phyloP scores from a whole-genome alignment of 1,139 yeast species.

The Candida glucosophila region DNA sequence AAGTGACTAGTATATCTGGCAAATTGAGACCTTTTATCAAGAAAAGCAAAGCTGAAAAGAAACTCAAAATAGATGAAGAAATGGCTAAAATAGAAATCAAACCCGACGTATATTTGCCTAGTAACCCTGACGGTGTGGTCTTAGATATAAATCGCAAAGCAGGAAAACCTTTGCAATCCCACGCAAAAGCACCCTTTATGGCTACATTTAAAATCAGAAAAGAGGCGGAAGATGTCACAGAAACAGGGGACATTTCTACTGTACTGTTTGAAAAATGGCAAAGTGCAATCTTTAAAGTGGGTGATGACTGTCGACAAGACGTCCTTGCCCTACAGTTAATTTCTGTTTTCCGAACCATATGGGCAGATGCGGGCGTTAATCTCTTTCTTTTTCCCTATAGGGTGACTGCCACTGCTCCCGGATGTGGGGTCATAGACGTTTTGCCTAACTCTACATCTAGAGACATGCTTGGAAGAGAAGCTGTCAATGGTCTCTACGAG shows the following conservation, averaged over 20 bases:
- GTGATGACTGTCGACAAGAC: slow-evolving; percentile 98
- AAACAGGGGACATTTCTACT: slow-evolving; percentile 28
- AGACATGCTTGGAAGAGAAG: slow-evolving; percentile 98
- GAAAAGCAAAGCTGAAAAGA: slow-evolving; percentile 92
- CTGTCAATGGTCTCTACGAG: slow-evolving; percentile 93
- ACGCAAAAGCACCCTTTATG: slow-evolving; percentile 98
- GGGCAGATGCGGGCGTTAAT: slow-evolving; percentile 83
- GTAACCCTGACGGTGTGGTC: slow-evolving; percentile 94
- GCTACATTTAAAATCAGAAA: slow-evolving; percentile 84
- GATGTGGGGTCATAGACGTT: slow-evolving; percentile 98
- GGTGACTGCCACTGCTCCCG: slow-evolving; percentile 98
- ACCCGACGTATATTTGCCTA: slow-evolving; percentile 87
- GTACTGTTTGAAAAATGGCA: slow-evolving; percentile 62
- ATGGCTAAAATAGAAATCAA: slow-evolving; percentile 73
- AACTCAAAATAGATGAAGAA: slow-evolving; percentile 92
- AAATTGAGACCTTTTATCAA: slow-evolving; percentile 89
- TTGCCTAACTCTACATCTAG: slow-evolving; percentile 90
- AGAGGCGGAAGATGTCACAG: slow-evolving; percentile 37
- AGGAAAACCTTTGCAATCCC: slow-evolving; percentile 95
- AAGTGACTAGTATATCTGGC: slow-evolving; percentile 89
- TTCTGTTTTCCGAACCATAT: slow-evolving; percentile 83
- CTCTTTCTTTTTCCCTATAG: slow-evolving; percentile 87
- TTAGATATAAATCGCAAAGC: slow-evolving; percentile 86
- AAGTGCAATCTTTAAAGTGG: slow-evolving; percentile 96
- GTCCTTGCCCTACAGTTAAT: slow-evolving; percentile 88